phyloP scores from a whole-genome alignment of 1,139 yeast species.

The Pichia sp. region DNA sequence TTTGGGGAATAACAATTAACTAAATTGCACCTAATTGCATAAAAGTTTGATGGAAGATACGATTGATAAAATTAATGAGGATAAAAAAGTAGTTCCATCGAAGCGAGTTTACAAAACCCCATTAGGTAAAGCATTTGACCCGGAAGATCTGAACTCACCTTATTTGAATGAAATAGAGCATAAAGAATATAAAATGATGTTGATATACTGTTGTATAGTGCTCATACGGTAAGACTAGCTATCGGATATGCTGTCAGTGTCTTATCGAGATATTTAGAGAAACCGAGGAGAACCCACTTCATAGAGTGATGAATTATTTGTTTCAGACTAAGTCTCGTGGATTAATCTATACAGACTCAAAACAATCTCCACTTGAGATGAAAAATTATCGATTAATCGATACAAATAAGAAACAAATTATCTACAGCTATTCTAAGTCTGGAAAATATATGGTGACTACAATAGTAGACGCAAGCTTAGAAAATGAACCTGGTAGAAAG shows the following conservation, averaged over 20 bases:
- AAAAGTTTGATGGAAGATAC: not conserved
- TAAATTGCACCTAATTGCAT: not conserved
- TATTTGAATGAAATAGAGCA: not conserved
- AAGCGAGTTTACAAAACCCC: not conserved
- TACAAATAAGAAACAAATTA: conserved; percentile 1
- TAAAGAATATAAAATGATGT: not conserved
- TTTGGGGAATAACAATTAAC: not conserved
- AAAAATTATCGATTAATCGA: conserved; percentile 2
- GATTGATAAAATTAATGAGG: not conserved
- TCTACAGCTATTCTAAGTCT: conserved; percentile 1
- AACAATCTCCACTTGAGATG: not conserved
- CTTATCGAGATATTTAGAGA: conserved; percentile 3
- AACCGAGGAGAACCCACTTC: not conserved
- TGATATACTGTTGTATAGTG: conserved; percentile 1
- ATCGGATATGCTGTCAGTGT: conserved; percentile 2
- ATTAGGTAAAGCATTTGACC: conserved; percentile 1
- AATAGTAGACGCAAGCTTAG: conserved; percentile 5
- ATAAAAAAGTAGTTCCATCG: not conserved
- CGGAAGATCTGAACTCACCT: not conserved
- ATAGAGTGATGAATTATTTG: conserved; percentile 3
- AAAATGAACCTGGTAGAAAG: conserved; percentile 3
- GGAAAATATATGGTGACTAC: conserved; percentile 1
- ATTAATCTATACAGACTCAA: not conserved
- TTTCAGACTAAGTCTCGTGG: conserved; percentile 1
- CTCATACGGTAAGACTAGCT: conserved; percentile 5